Conservation (phyloP, 139 green algal genomes). For the Chlorella sp. region DNA sequence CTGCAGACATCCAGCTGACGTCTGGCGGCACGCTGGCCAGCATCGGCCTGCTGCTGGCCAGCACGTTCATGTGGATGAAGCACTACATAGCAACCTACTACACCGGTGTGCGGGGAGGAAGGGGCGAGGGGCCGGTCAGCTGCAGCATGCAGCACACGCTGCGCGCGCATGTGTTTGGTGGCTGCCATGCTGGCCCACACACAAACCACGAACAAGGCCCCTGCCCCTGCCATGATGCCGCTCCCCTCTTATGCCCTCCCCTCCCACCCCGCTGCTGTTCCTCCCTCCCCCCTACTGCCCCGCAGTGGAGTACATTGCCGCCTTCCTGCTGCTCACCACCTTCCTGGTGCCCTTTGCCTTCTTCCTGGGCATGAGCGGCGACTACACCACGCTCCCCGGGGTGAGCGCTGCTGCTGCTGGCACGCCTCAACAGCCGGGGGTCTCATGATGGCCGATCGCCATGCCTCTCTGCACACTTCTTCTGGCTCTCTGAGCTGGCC, state of each 20-base stretch:
- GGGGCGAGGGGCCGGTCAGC: neutral
- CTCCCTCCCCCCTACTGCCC: neutral
- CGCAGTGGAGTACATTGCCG: slow-evolving; percentile 59
- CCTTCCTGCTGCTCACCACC: slow-evolving; percentile 59
- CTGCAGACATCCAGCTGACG: slow-evolving; percentile 27
- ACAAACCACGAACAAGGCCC: too few relatives aligned
- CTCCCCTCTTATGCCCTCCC: neutral
- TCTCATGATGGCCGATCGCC: too few relatives aligned
- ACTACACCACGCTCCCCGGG: slow-evolving; percentile 51
- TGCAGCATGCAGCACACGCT: too few relatives aligned
- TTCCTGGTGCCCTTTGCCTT: slow-evolving; percentile 56
- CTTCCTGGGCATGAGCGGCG: slow-evolving; percentile 56
- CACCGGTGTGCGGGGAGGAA: neutral
- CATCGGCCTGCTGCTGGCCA: slow-evolving; percentile 34
- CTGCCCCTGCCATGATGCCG: too few relatives aligned
- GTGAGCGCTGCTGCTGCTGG: neutral
- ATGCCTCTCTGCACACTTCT: too few relatives aligned
- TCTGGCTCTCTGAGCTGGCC: too few relatives aligned
- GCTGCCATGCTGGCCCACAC: too few relatives aligned
- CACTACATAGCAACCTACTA: slow-evolving; percentile 52
- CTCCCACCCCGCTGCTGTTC: neutral
- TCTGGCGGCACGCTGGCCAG: slow-evolving; percentile 34
- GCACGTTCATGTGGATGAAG: slow-evolving; percentile 37
- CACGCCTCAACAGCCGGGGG: too few relatives aligned
- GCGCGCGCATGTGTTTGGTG: too few relatives aligned